Evolutionary conservation across 805 yeast species (phyloP), one percentile per base, ranked within the genome.

Genomic region (Yamadazyma ubonensis): DNA sequence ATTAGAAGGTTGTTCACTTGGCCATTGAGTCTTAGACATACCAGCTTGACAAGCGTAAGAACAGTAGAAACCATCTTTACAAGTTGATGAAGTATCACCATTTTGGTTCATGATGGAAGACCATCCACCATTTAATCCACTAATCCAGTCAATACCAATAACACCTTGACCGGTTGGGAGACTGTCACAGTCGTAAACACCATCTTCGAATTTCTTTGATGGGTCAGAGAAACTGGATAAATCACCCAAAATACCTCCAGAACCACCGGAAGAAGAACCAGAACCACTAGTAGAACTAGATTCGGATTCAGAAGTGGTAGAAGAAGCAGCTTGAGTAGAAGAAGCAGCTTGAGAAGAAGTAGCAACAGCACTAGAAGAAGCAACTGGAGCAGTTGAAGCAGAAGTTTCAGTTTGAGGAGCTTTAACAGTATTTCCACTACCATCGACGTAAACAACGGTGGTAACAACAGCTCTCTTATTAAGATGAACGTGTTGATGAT

Each of bases 11-110:
- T 91, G 99, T 40, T 61, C 50, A 32, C 82, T 67, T 48, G 98
- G 98, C 96, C 95, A 91, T 74, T 91, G 99, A 41, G 97, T 88
- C 81, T 91, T 91, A 58, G 97, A 87, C 96, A 88, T 87, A 78
- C 98, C 99, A 30, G 96, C 81, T 73, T 89, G 95, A 75, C 99
- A 91, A 44, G 98, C 96, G 69, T 91, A 91, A 44, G 98, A 91
- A 72, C 99, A 91, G 81, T 86, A 88, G 57, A 78, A 78, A 43
- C 97, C 98, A 53, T 90, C 96, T 48, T 71, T 63, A 75, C 99
- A 91, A 33, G 76, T 56, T 38, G 84, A 74, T 46, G 87, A 76
- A 48, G 87, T 79, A 49, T 75, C 70, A 44, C 75, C 76, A 48
- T 76, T 73, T 41, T 67, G 62, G 58, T 75, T 70, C 69, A 80